Base-by-base conservation (phyloP, 176 grass and related monocot species). In the Dactylis glomerata region DNA sequence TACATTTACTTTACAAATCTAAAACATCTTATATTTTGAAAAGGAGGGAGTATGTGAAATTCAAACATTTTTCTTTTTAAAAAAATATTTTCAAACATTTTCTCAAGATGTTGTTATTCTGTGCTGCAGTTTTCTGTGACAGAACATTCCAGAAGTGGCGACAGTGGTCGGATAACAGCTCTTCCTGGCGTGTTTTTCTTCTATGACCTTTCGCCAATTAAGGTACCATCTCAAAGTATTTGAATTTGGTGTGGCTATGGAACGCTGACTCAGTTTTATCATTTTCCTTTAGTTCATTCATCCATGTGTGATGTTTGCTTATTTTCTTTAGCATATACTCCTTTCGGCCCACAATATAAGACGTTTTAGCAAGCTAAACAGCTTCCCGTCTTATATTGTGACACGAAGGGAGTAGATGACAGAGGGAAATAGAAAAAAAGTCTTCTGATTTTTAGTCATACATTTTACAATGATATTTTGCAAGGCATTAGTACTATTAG, bases 151-250 rank as follows among this genome's bases (percentile, higher is more conserved):
- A 96, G 86, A 86, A 90, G 83, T 78, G 90, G 91, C n/a, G 90
- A 99, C 70, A 84, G 70, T 77, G 90, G 91, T 58, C 87, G 90
- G 78, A 81, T 92, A 58, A 93, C 96, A 82, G 70, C 77, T 84
- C 82, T 99, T 91, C 96, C 96, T 71, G 96, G 96, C 2, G 96
- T 99, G 33, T 96, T 99, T 77, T 99, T 99, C 96, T 92, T 99
- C 83, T 99, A 96, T 36, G 96, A 99, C 50, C 96, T 99, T 63
- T 99, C 96, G 10, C 96, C 96, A 63, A 96, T 96, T 79, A 94
- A 99, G 96, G 96, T 99, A 86, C 70, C 5, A 12, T 65, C 5
- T 84, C 50, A 30, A 88, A 37, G 33, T 82, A 42, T 59, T 77
- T 80, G 0, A 41, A 66, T 52, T 65, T 37, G 10, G 46, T 50